Percentiles rank a stretch among this genome's conserved stretches.
These are phyloP conservation scores for Xylaria sp. DNA, from an alignment of 2,329 filamentous ascomycete genomes.

Conservation along the genomic window DNA sequence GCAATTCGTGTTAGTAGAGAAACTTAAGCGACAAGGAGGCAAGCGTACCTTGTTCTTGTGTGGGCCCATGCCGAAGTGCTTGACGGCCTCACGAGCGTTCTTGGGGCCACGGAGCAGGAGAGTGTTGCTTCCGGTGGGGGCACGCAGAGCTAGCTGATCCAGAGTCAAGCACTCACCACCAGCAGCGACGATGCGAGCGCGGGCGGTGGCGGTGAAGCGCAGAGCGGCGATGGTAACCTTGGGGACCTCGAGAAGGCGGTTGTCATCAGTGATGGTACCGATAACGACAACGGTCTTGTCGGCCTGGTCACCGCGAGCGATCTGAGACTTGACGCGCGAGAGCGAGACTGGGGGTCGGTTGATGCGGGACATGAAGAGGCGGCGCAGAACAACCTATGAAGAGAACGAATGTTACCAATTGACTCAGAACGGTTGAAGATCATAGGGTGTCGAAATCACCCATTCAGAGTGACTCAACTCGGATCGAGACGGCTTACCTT, in stretches of 20 bases:
- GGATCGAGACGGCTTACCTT: slow-evolving; percentile 59
- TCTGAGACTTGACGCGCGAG: slow-evolving; percentile 83
- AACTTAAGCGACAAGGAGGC: slow-evolving; percentile 40
- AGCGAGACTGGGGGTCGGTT: slow-evolving; percentile 96
- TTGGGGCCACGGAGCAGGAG: slow-evolving; percentile 97
- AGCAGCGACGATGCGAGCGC: slow-evolving; percentile 90
- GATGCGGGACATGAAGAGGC: slow-evolving; percentile 98
- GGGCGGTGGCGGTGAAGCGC: slow-evolving; percentile 95
- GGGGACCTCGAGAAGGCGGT: slow-evolving; percentile 88
- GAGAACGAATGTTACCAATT: slow-evolving; percentile 1
- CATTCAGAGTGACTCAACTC: background rate
- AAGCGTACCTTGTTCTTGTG: slow-evolving; percentile 92
- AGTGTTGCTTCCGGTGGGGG: slow-evolving; percentile 96
- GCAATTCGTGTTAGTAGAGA: slow-evolving; percentile 50
- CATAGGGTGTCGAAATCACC: background rate
- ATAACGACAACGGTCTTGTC: slow-evolving; percentile 93
- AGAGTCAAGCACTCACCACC: slow-evolving; percentile 96
- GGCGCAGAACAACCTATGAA: slow-evolving; percentile 80
- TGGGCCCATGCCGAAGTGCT: slow-evolving; percentile 98
- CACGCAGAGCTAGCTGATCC: slow-evolving; percentile 94
- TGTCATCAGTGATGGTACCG: slow-evolving; percentile 97
- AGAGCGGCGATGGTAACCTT: slow-evolving; percentile 95
- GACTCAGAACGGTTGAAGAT: background rate
- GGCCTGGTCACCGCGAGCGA: slow-evolving; percentile 67
- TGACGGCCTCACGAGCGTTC: slow-evolving; percentile 96